A percentile compares a stretch with the other conserved stretches of the same genome.
phyloP scores from a whole-genome alignment of 306 rosid genomes.

The Biancaea sappan region DNA sequence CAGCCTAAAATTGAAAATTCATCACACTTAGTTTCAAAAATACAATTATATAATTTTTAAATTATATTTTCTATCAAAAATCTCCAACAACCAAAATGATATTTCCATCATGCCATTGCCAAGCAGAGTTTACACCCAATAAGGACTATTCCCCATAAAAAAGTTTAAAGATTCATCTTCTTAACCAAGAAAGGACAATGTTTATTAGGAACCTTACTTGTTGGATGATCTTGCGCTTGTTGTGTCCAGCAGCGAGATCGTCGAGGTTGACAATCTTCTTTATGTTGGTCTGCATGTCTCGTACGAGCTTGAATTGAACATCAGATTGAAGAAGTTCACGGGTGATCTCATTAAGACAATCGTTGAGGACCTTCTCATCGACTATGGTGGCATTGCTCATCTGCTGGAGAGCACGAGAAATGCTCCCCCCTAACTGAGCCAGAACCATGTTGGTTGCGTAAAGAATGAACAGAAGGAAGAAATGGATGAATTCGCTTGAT shows the following conservation, averaged over 20 bases:
- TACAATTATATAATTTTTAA: too few species aligned
- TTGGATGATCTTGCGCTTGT: slow-evolving; percentile 83
- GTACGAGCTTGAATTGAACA: slow-evolving; percentile 88
- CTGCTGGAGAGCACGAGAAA: slow-evolving; percentile 91
- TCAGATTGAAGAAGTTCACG: slow-evolving; percentile 89
- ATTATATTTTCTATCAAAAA: too few species aligned
- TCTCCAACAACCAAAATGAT: not conserved
- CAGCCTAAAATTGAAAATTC: slow-evolving; percentile 54
- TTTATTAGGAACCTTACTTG: slow-evolving; percentile 41
- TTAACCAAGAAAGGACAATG: too few species aligned
- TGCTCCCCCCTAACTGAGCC: slow-evolving; percentile 82
- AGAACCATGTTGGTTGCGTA: slow-evolving; percentile 66
- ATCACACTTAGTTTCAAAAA: too few species aligned
- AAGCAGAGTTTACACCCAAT: too few species aligned
- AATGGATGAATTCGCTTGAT: not conserved
- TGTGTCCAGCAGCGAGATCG: slow-evolving; percentile 85
- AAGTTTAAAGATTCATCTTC: too few species aligned
- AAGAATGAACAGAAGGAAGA: not conserved
- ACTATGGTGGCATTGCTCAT: slow-evolving; percentile 90
- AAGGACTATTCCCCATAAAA: too few species aligned
- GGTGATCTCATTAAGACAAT: slow-evolving; percentile 86
- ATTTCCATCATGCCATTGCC: too few species aligned
- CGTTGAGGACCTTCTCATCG: slow-evolving; percentile 85
- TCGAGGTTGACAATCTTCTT: slow-evolving; percentile 81
- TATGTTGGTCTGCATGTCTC: slow-evolving; percentile 83